A percentile compares a stretch with the other conserved stretches of the same genome.
These are phyloP conservation scores for Chlamydomonas sp. DNA, from an alignment of 139 green algal species.

Conservation along the genomic window DNA sequence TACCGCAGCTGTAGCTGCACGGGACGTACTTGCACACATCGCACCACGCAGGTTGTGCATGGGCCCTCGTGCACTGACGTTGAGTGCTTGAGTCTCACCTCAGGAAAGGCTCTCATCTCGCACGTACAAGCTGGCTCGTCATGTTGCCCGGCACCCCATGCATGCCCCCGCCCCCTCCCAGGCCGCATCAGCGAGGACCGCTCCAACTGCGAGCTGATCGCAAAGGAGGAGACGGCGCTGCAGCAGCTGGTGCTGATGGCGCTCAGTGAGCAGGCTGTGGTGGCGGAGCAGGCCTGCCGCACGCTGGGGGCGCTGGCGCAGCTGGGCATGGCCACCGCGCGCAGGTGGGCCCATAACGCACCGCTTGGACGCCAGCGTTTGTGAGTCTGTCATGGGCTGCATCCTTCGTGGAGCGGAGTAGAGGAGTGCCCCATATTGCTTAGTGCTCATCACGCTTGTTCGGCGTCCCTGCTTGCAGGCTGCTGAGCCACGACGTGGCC, in stretches of 20 bases:
- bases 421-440: no score
- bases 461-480: constrained; percentile 29
- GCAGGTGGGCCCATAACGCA: background rate
- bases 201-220: constrained; percentile 83
- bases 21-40: background rate
- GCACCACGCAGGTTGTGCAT: no score
- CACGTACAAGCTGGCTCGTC: no score
- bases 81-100: no score
- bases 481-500: constrained; percentile 57
- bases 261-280: constrained; percentile 77
- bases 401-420: no score
- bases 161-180: constrained; percentile 35
- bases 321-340: constrained; percentile 25
- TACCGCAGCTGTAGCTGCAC: background rate
- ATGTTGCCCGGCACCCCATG: background rate
- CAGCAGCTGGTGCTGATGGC: constrained; percentile 93
- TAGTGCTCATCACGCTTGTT: no score
- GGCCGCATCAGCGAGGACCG: constrained; percentile 83
- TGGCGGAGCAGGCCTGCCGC: constrained; percentile 67
- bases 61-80: no score
- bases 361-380: no score
- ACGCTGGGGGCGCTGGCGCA: constrained; percentile 30
- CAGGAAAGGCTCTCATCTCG: no score
- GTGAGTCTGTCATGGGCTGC: no score
- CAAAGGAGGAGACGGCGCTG: constrained; percentile 82